Percentiles rank a stretch among this genome's conserved stretches.
Evolutionary conservation across 2,329 filamentous ascomycete species (phyloP).

Genomic region (Balansia obtecta): DNA sequence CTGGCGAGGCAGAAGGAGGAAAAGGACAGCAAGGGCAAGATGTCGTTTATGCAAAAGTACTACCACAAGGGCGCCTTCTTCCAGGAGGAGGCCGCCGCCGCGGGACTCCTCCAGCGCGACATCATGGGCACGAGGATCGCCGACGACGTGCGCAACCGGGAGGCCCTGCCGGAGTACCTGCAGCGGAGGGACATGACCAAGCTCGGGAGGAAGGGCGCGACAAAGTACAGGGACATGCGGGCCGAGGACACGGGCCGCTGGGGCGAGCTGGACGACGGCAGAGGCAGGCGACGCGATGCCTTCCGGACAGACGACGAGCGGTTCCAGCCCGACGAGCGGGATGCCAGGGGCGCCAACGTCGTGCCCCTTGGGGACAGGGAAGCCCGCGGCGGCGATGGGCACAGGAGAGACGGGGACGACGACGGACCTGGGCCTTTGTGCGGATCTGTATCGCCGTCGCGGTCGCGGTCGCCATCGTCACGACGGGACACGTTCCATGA

Average conservation of each 20-base stretch:
- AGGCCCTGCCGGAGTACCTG: slow-evolving; percentile 79
- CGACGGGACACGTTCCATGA: slow-evolving; percentile 32
- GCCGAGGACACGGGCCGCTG: slow-evolving; percentile 84
- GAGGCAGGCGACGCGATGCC: slow-evolving; percentile 34
- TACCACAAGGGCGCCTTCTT: slow-evolving; percentile 96
- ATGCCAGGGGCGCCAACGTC: slow-evolving; percentile 54
- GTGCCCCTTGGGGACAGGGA: slow-evolving; percentile 47
- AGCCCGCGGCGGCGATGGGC: slow-evolving; percentile 18
- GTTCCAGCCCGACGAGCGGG: slow-evolving; percentile 27
- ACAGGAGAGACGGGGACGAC: slow-evolving; percentile 18
- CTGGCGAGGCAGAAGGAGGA: slow-evolving; percentile 71
- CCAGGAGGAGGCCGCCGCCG: slow-evolving; percentile 63
- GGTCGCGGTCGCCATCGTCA: slow-evolving; percentile 24
- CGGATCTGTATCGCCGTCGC: background rate
- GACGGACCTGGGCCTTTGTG: background rate
- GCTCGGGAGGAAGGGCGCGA: slow-evolving; percentile 81
- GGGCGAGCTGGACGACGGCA: slow-evolving; percentile 50
- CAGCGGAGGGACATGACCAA: slow-evolving; percentile 90
- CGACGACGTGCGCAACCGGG: slow-evolving; percentile 73
- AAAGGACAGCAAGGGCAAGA: slow-evolving; percentile 64
- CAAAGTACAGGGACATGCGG: slow-evolving; percentile 79
- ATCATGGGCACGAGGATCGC: slow-evolving; percentile 74
- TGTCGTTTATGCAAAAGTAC: slow-evolving; percentile 89
- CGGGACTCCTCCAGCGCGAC: slow-evolving; percentile 67
- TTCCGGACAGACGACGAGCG: slow-evolving; percentile 53